Base-by-base conservation (phyloP, 768 basidiomycete species). In the Boletus coccyginus region DNA sequence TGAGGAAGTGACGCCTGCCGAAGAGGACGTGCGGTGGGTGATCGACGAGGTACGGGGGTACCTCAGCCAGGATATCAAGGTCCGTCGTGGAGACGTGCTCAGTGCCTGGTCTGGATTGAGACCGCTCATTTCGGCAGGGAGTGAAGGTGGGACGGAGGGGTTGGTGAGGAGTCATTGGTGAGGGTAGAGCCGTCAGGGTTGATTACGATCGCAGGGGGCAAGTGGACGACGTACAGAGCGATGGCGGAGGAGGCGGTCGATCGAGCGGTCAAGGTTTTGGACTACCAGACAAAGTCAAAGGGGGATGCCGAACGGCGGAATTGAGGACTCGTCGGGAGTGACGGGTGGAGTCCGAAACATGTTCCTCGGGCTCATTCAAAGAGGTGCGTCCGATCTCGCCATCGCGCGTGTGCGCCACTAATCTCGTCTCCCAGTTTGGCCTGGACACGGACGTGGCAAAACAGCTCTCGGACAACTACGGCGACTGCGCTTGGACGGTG, bases 211-310 rank as follows among this genome's bases (percentile, higher is more conserved):
- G 94, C 92, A 3, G 96, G 96, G 17, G 96, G 96, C 6, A 99
- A 99, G 73, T 99, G 96, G 96, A 99, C 96, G 56, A 98, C 96
- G 46, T 99, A 98, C 75, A 78, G 91, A 47, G 87, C 86, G 33
- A 97, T 98, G 96, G 94, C 96, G 24, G 81, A 94, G 75, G 96
- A 98, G 76, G 90, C 94, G 0, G 88, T 98, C 44, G 90, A 98
- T 71, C 77, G 80, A 56, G 95, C 96, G 12, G 79, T 98, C 57
- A 81, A 89, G 70, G 81, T 81, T 40, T 91, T 75, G 78, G 75
- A 31, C 75, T 98, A 53, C 75, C 82, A 66, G 74, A 75, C 1
- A 78, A 71, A 54, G 79, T 75, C 19, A 81, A 70, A 65, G 81
- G 76, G 29, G 82, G 79, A 9, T 94, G 93, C 67, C 81, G 89